Evolutionary conservation across 2,329 filamentous ascomycete genomes (phyloP).

Genomic region (Pseudogymnoascus destructans): DNA sequence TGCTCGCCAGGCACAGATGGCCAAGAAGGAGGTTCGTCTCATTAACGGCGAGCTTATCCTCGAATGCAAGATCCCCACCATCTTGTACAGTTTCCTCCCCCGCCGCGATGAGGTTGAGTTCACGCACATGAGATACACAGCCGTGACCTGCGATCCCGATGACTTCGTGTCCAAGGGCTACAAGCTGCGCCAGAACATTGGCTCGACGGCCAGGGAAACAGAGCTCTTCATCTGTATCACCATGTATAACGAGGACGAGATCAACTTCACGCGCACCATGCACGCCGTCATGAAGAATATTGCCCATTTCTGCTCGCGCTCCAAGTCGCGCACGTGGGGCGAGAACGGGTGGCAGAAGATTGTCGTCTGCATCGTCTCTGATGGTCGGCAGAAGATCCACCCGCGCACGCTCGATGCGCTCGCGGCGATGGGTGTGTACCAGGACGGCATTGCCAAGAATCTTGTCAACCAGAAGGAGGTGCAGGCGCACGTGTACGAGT

Average conservation of each 20-base stretch:
- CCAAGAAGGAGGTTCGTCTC: conserved; percentile 84
- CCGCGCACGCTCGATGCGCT: conserved; percentile 85
- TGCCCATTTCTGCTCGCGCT: conserved; percentile 84
- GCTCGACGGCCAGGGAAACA: conserved; percentile 70
- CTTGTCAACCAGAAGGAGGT: conserved; percentile 92
- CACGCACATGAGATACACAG: conserved; percentile 97
- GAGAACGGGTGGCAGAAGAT: conserved; percentile 98
- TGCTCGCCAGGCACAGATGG: conserved; percentile 74
- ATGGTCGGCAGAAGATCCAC: conserved; percentile 87
- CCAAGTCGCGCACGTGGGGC: conserved; percentile 89
- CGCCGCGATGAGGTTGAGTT: conserved; percentile 89
- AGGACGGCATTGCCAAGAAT: conserved; percentile 97
- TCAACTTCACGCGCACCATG: conserved; percentile 94
- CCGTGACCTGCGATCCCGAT: conserved; percentile 94
- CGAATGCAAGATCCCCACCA: conserved; percentile 98
- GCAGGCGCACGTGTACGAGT: conserved; percentile 95
- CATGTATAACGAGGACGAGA: conserved; percentile 99
- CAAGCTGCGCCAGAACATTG: conserved; percentile 84
- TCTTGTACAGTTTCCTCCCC: conserved; percentile 91
- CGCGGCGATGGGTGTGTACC: conserved; percentile 94
- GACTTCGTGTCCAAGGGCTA: conserved; percentile 84
- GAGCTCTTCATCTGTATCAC: conserved; percentile 95
- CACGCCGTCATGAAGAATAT: conserved; percentile 98
- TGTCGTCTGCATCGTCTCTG: conserved; percentile 90
- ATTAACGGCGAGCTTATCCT: conserved; percentile 97